Evolutionary conservation across 2,329 filamentous ascomycete genomes (phyloP), one percentile per base, ranked within the genome.

Genomic region (Colletotrichum liriopes): DNA sequence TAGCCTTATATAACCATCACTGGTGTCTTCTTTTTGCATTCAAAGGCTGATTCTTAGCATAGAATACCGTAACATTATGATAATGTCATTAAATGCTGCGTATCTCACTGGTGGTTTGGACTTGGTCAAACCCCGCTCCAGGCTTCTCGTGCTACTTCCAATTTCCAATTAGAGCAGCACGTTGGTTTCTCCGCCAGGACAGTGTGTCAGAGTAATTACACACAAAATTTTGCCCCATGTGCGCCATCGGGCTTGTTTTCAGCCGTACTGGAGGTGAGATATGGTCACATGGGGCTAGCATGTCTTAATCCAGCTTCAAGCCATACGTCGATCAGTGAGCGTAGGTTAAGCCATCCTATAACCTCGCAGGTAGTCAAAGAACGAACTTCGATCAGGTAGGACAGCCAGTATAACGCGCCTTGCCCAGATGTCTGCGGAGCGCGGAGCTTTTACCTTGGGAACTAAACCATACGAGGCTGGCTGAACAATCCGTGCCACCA

Each of bases 401-500:
- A 29, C 23, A 8, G 14, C n/a, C 5, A 39, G 32, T 9, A 41
- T 32, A 32, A 5, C 26, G 9, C 26, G 3, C 1, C 26, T 52
- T 32, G 16, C 32, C 26, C 32, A 1, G n/a, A 39, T 20, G 12
- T 23, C 32, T 2, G n/a, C 32, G 23, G n/a, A 12, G 18, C 23
- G 4, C 45, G 14, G 43, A 5, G 9, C 7, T 18, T 39, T 5
- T 6, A 11, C 14, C 4, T 37, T 12, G n/a, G 14, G 16, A 39
- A 18, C 26, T 49, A 20, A 32, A 39, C 12, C 5, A 62, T 18
- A 35, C 43, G 18, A 62, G 45, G 59, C 59, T 62, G 59, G 59
- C 59, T 49, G 45, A 26, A 12, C 29, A 39, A n/a, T 0, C n/a
- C 1, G 32, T 62, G 14, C 12, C 41, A 26, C 32, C 35, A 37